Conservation (phyloP, 1,139 yeast genomes). For the Kodamaea sp. region DNA sequence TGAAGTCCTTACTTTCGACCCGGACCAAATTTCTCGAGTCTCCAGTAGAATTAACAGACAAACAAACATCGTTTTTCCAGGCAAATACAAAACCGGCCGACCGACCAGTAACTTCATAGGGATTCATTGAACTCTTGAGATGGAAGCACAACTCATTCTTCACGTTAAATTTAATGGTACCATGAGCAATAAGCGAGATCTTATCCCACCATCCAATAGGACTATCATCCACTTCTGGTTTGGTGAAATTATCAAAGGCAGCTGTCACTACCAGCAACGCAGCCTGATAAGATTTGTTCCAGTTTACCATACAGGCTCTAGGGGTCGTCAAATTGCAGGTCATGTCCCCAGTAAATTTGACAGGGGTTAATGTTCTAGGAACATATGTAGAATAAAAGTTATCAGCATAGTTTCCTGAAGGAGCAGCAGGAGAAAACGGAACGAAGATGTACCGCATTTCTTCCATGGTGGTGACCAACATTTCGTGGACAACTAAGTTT, state of each 20-base stretch:
- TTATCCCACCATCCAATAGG: slow-evolving; percentile 78
- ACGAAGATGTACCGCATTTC: slow-evolving; percentile 48
- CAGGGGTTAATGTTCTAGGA: slow-evolving; percentile 49
- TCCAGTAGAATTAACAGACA: slow-evolving; percentile 62
- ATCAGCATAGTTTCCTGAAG: slow-evolving; percentile 18
- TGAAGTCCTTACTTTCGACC: slow-evolving; percentile 64
- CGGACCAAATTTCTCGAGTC: slow-evolving; percentile 63
- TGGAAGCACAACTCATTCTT: slow-evolving; percentile 51
- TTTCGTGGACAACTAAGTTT: slow-evolving; percentile 45
- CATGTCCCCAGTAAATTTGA: slow-evolving; percentile 40
- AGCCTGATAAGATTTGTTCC: slow-evolving; percentile 48
- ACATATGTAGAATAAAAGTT: slow-evolving; percentile 43
- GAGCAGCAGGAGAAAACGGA: slow-evolving; percentile 46
- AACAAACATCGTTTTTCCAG: slow-evolving; percentile 67
- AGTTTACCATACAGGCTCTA: slow-evolving; percentile 42
- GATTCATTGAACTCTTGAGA: slow-evolving; percentile 70
- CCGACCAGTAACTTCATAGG: slow-evolving; percentile 68
- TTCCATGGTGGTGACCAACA: slow-evolving; percentile 35
- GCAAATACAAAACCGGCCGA: slow-evolving; percentile 80
- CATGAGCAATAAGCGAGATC: slow-evolving; percentile 40
- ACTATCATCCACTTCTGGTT: slow-evolving; percentile 80
- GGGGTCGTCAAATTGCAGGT: slow-evolving; percentile 36
- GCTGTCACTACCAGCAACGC: slow-evolving; percentile 36
- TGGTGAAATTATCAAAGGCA: slow-evolving; percentile 59
- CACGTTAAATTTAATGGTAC: slow-evolving; percentile 57